These are phyloP conservation scores for Setaria viridis DNA, from an alignment of 202 grass and related monocot genomes.

Conservation along the genomic window DNA sequence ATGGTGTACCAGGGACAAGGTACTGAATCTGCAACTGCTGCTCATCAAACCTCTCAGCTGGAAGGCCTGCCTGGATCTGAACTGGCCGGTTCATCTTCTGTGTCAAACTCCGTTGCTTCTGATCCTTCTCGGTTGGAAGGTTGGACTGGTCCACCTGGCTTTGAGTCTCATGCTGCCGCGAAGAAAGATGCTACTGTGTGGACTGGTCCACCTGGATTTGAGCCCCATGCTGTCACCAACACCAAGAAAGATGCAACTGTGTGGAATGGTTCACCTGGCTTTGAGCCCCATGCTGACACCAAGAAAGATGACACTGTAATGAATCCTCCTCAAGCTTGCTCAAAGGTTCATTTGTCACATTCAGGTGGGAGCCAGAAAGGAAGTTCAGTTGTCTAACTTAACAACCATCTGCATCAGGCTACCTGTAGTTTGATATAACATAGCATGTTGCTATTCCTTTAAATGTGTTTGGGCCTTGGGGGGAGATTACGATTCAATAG, in stretches of 20 bases:
- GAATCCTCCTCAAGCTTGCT: constrained; percentile 43
- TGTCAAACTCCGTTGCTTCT: constrained; percentile 28
- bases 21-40: constrained; percentile 28
- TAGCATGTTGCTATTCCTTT: background rate
- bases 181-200: constrained; percentile 25
- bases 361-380: constrained; percentile 11
- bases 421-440: constrained; percentile 2
- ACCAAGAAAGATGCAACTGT: constrained; percentile 13
- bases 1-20: constrained; percentile 17
- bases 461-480: background rate
- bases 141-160: constrained; percentile 48
- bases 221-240: constrained; percentile 17
- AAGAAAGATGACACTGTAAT: constrained; percentile 34
- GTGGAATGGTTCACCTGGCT: constrained; percentile 50
- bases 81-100: constrained; percentile 29
- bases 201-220: constrained; percentile 47
- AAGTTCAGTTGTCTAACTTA: constrained; percentile 25
- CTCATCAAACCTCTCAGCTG: constrained; percentile 47
- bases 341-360: constrained; percentile 32
- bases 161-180: constrained; percentile 14
- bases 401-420: constrained; percentile 2
- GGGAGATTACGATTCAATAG: background rate
- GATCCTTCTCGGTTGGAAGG: constrained; percentile 30
- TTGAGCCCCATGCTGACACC: constrained; percentile 21
- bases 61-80: constrained; percentile 24